A percentile compares a stretch with the other conserved stretches of the same genome.
phyloP scores from a whole-genome alignment of 768 basidiomycete species.

The Tulasnella sp. region DNA sequence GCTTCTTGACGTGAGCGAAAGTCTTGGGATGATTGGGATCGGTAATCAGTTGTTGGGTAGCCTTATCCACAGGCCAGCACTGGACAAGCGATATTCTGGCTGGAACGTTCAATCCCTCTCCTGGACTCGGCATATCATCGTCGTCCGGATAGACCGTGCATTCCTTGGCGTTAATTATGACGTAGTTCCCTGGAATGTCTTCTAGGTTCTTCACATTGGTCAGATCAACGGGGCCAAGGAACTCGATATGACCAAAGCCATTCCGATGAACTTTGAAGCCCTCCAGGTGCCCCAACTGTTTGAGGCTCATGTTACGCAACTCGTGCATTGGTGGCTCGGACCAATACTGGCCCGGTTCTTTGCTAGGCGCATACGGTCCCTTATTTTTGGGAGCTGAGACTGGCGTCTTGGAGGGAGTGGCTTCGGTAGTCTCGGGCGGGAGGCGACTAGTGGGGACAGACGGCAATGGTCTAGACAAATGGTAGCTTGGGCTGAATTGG shows the following conservation, averaged over 20 bases:
- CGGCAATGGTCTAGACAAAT: constrained; percentile 20
- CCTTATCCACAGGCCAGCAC: constrained; percentile 91
- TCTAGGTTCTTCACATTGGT: constrained; percentile 80
- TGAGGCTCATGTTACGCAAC: constrained; percentile 70
- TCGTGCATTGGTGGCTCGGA: constrained; percentile 75
- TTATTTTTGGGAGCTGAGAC: constrained; percentile 30
- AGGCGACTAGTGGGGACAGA: constrained; percentile 4
- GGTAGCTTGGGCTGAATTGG: background rate
- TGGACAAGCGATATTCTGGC: constrained; percentile 74
- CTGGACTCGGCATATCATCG: constrained; percentile 70
- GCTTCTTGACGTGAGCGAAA: constrained; percentile 72
- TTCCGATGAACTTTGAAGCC: constrained; percentile 86
- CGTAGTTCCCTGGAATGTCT: constrained; percentile 81
- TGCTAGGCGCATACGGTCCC: constrained; percentile 49
- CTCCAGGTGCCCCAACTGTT: constrained; percentile 71
- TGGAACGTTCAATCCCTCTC: constrained; percentile 86
- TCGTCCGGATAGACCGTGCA: constrained; percentile 92
- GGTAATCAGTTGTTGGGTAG: constrained; percentile 86
- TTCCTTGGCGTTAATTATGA: constrained; percentile 89
- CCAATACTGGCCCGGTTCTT: constrained; percentile 86
- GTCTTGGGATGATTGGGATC: constrained; percentile 72
- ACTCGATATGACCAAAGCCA: constrained; percentile 84
- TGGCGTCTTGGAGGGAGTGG: constrained; percentile 18
- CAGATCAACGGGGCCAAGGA: constrained; percentile 79
- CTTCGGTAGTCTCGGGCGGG: background rate